Evolutionary conservation across 768 basidiomycete species (phyloP).

Genomic region (Boletus coccyginus): DNA sequence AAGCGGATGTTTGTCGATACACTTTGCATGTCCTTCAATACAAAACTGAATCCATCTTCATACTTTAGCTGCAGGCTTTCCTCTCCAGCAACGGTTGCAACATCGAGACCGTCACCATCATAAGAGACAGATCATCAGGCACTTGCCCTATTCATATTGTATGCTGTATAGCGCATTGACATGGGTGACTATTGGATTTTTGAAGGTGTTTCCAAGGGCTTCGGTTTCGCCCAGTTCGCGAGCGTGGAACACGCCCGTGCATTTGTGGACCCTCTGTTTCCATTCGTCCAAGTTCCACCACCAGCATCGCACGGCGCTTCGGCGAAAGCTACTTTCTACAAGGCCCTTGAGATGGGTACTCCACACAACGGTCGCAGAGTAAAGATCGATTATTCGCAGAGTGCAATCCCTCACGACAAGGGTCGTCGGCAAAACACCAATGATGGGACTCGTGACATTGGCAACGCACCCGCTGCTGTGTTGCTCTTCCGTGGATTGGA

Average conservation of each 20-base stretch:
- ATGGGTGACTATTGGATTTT: conserved; percentile 62
- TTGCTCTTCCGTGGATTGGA: conserved; percentile 91
- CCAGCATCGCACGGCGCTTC: conserved; percentile 85
- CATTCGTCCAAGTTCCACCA: conserved; percentile 90
- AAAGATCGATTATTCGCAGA: conserved; percentile 95
- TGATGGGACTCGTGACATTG: conserved; percentile 96
- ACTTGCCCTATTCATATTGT: conserved; percentile 80
- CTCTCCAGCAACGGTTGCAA: conserved; percentile 69
- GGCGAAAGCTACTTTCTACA: conserved; percentile 67
- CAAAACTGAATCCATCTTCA: conserved; percentile 34
- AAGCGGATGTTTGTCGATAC: conserved; percentile 78
- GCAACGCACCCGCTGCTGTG: conserved; percentile 76
- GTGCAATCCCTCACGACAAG: conserved; percentile 68
- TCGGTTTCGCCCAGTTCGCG: conserved; percentile 95
- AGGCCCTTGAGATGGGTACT: conserved; percentile 65
- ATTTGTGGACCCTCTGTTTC: conserved; percentile 89
- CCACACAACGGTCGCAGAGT: conserved; percentile 81
- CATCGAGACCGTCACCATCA: conserved; percentile 89
- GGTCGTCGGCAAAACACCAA: conserved; percentile 69
- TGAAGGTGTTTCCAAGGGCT: conserved; percentile 91
- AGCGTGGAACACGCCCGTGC: conserved; percentile 82
- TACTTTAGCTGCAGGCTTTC: conserved; percentile 72
- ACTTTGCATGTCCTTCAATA: conserved; percentile 35
- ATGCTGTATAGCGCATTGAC: conserved; percentile 69
- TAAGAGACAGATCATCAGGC: conserved; percentile 96